Evolutionary conservation across 352 stramenopile genomes (phyloP), one percentile per base, ranked within the genome.

Genomic region (Pythium rhizo-oryzae): DNA sequence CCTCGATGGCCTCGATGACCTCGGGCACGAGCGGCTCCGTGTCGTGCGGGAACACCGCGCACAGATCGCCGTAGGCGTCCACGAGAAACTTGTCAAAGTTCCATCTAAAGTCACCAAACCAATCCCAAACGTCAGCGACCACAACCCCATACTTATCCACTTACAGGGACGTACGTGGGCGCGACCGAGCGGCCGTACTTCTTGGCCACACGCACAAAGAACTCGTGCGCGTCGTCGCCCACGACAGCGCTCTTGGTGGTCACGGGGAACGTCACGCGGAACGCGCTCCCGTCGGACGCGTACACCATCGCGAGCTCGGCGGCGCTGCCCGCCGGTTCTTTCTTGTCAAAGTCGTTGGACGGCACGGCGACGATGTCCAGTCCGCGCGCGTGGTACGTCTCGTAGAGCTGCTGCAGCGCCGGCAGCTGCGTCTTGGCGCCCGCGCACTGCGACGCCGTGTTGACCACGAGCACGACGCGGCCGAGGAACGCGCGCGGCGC

Each of bases 21-120:
- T 91, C 73, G 2, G 75, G 70, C 58, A 78, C 69, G 18, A 91
- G 66, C 24, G 82, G 85, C n/a, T 91, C 81, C 23, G 84, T 90
- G 70, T 91, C 82, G 33, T 89, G 82, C 28, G 85, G 85, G 53
- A 91, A 93, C 57, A 93, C 85, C 1, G 85, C 85, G 37, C 73
- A 65, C 62, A 93, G 65, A 46, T 90, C 78, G 52, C 85, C 85
- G 30, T 74, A 64, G 25, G 84, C 66, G 47, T 93, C 82, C 47
- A 93, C 67, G 44, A 93, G 46, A 66, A 93, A 93, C 71, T 93
- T 93, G 82, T 93, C 85, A 69, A 93, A 93, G 49, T 93, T 93
- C 84, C 84, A 89, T 53, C 76, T 84, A 59, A 61, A n/a, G n/a
- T n/a, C n/a, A n/a, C n/a, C n/a, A n/a, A n/a, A n/a, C n/a, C n/a